These are phyloP conservation scores for Wickerhamiella occidentalis DNA, from an alignment of 805 yeast species.

Conservation along the genomic window DNA sequence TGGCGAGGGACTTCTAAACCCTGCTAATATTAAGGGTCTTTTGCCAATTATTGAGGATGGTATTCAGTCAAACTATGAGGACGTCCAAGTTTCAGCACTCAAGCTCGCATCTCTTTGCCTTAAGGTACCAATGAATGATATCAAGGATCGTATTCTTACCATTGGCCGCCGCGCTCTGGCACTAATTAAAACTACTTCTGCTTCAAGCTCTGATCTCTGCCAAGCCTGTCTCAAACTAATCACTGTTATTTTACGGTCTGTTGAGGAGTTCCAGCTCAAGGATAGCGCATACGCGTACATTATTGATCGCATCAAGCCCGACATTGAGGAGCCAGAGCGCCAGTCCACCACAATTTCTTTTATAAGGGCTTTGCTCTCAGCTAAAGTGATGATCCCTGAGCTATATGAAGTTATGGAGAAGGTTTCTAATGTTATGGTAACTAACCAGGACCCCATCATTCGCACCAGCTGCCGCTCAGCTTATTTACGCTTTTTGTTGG, in stretches of 20 bases:
- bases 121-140: conserved; percentile 44
- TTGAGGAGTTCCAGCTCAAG: conserved; percentile 51
- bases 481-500: conserved; percentile 77
- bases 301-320: conserved; percentile 64
- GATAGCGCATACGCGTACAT: conserved; percentile 63
- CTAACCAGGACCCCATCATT: conserved; percentile 71
- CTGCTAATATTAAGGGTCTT: conserved; percentile 54
- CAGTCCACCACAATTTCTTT: conserved; percentile 85
- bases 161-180: conserved; percentile 29
- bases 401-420: conserved; percentile 78
- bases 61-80: conserved; percentile 57
- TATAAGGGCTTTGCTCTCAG: conserved; percentile 61
- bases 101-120: conserved; percentile 49
- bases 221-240: conserved; percentile 69
- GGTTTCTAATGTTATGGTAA: conserved; percentile 74
- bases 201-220: conserved; percentile 64
- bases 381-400: conserved; percentile 70
- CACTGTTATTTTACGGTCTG: conserved; percentile 46
- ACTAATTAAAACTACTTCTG: conserved; percentile 61
- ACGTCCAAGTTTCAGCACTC: conserved; percentile 57
- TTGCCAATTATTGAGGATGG: conserved; percentile 57
- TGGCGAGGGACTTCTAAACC: conserved; percentile 45
- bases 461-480: conserved; percentile 75
- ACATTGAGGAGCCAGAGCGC: conserved; percentile 75
- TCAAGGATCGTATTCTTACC: conserved; percentile 27